Evolutionary conservation across 2,329 filamentous ascomycete genomes (phyloP).

Genomic region (Celoporthe dispersa): DNA sequence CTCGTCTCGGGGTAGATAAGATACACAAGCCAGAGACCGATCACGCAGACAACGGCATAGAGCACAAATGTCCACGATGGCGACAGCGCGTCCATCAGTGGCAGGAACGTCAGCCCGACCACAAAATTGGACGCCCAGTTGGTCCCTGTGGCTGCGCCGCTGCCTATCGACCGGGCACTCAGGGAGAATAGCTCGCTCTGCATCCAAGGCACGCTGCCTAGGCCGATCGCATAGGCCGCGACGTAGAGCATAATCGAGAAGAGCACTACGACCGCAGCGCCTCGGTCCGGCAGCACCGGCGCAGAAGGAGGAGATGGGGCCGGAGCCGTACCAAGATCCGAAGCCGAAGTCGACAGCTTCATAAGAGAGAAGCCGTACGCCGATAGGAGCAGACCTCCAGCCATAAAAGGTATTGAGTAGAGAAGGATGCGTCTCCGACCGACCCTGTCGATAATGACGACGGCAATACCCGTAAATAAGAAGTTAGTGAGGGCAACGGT

Average conservation of each 20-base stretch:
- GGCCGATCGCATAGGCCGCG: conserved; percentile 80
- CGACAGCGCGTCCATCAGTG: conserved; percentile 78
- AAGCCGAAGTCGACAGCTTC: conserved; percentile 43
- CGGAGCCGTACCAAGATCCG: conserved; percentile 31
- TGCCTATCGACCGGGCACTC: conserved; percentile 72
- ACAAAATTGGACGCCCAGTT: conserved; percentile 89
- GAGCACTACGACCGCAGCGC: conserved; percentile 65
- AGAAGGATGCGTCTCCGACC: conserved; percentile 81
- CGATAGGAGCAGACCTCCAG: conserved; percentile 70
- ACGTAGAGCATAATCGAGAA: conserved; percentile 82
- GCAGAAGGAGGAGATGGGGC: conserved; percentile 26
- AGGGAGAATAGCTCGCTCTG: conserved; percentile 90
- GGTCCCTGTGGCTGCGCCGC: conserved; percentile 75
- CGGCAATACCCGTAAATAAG: conserved; percentile 74
- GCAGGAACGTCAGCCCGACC: conserved; percentile 84
- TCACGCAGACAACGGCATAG: conserved; percentile 74
- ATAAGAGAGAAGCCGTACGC: conserved; percentile 74
- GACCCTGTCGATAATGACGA: conserved; percentile 77
- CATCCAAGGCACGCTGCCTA: conserved; percentile 96
- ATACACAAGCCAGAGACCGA: conserved; percentile 72
- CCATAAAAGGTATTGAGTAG: conserved; percentile 84
- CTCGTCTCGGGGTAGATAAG: conserved; percentile 85
- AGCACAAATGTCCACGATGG: conserved; percentile 78
- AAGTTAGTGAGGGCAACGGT: conserved; percentile 83
- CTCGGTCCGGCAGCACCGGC: conserved; percentile 29